Percentiles rank a stretch among this genome's conserved stretches.
phyloP scores from a whole-genome alignment of 345 rosid genomes.

The Crucihimalaya himalaica region DNA sequence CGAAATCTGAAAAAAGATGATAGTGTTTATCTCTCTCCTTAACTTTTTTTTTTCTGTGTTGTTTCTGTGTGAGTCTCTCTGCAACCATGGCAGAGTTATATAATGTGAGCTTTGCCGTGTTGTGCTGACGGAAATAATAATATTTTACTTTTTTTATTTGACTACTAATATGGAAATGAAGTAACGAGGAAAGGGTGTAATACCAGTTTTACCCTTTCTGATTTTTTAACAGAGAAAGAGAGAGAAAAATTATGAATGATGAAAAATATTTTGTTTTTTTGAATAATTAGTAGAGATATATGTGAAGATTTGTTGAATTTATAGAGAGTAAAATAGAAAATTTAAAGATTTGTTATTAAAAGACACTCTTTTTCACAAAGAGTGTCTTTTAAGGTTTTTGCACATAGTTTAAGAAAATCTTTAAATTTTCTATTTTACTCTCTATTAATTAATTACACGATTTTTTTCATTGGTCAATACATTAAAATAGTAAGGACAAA shows the following conservation, averaged over 20 bases:
- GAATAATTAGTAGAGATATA: neutral
- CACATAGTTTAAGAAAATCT: too few relatives aligned
- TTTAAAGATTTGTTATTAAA: too few relatives aligned
- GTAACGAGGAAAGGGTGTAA: conserved; percentile 25
- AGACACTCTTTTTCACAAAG: too few relatives aligned
- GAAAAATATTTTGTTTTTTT: neutral
- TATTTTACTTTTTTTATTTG: neutral
- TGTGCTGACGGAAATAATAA: conserved; percentile 27
- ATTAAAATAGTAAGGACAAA: too few relatives aligned
- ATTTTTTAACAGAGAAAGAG: neutral
- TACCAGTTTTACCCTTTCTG: neutral
- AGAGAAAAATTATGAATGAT: neutral
- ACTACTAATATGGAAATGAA: conserved; percentile 6
- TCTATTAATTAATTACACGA: too few relatives aligned
- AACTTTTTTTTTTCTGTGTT: neutral
- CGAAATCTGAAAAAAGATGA: conserved; percentile 2
- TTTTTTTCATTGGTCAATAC: too few relatives aligned
- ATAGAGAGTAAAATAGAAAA: too few relatives aligned
- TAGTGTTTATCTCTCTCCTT: neutral
- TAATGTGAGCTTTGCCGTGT: conserved; percentile 36
- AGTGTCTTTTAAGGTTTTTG: too few relatives aligned
- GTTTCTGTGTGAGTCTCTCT: conserved; percentile 12
- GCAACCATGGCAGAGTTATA: conserved; percentile 16
- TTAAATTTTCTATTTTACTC: too few relatives aligned
- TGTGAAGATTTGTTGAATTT: too few relatives aligned